Conservation (phyloP, 1,139 yeast species). For the Pichia sp. region DNA sequence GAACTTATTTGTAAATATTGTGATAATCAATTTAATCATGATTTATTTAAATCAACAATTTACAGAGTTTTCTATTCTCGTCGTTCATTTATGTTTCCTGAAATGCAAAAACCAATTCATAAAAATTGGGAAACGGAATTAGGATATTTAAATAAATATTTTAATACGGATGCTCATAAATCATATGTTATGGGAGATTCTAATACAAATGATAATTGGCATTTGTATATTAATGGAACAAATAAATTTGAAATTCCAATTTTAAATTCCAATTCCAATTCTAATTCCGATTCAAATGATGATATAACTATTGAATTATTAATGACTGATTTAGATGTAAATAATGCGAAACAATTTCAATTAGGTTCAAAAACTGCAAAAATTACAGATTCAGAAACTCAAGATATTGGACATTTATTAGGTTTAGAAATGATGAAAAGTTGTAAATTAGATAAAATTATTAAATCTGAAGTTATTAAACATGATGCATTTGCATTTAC, state of each 20-base stretch:
- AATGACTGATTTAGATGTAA: conserved; percentile 77
- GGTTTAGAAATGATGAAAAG: conserved; percentile 61
- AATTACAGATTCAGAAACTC: conserved; percentile 37
- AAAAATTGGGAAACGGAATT: conserved; percentile 82
- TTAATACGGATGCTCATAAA: conserved; percentile 48
- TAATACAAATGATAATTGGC: conserved; percentile 71
- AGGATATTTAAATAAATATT: conserved; percentile 55
- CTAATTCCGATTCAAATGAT: background rate
- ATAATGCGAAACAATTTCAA: conserved; percentile 51
- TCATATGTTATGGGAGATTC: conserved; percentile 75
- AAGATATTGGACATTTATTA: conserved; percentile 72
- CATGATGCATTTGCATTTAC: conserved; percentile 88
- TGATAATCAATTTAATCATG: conserved; percentile 28
- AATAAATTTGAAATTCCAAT: conserved; percentile 3
- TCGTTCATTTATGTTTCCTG: conserved; percentile 89
- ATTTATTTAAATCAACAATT: conserved; percentile 30
- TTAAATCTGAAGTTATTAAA: conserved; percentile 30
- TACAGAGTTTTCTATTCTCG: conserved; percentile 82
- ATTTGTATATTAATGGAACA: conserved; percentile 54
- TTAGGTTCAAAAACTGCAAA: conserved; percentile 27
- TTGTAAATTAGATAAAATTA: conserved; percentile 50
- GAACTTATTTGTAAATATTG: conserved; percentile 41
- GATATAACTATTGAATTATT: conserved; percentile 86
- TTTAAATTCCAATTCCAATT: background rate
- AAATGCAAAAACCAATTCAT: conserved; percentile 75